Evolutionary conservation across 2,329 filamentous ascomycete species (phyloP), one percentile per base, ranked within the genome.

Genomic region (Amauroascus verrucosus): DNA sequence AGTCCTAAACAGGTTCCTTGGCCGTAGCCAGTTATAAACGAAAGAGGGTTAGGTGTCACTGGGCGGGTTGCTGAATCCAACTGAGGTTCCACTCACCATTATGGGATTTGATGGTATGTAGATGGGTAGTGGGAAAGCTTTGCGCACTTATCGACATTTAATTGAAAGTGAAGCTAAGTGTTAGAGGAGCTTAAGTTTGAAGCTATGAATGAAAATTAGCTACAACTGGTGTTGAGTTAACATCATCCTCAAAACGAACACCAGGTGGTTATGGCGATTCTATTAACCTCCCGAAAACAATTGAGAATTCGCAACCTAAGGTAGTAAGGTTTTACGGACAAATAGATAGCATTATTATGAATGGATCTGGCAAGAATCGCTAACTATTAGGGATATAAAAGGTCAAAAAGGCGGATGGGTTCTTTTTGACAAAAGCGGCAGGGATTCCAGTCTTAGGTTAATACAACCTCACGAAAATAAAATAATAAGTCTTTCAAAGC

Each of bases 21-120:
- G 14, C 22, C 1, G 18, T 24, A 6, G 11, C 24, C 13, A 18
- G 33, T 5, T 4, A 14, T 28, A 22, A n/a, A 43, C 20, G 6
- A 24, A 26, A n/a, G 40, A 7, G 40, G 40, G 6, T 2, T n/a
- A 26, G 20, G 20, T 13, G 6, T 20, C 6, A 43, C 11, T 6
- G 11, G 20, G 40, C 20, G 8, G 6, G 8, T 14, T n/a, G 18
- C 7, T 2, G 22, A 16, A 13, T 45, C 24, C 14, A 22, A 16
- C 43, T 41, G 28, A 51, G 24, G 40, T 13, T 43, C 33, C 26
- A 54, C 59, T 57, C 64, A 70, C 70, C 72, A 65, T 68, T 69
- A 55, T 75, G 72, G 44, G 72, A 72, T 62, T 67, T 70, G 22
- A 75, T 64, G 2, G 66, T 71, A 58, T 74, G 70, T n/a, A 70